Evolutionary conservation across 495 filamentous ascomycete species (phyloP), one percentile per base, ranked within the genome.

Genomic region (Evernia prunastri): DNA sequence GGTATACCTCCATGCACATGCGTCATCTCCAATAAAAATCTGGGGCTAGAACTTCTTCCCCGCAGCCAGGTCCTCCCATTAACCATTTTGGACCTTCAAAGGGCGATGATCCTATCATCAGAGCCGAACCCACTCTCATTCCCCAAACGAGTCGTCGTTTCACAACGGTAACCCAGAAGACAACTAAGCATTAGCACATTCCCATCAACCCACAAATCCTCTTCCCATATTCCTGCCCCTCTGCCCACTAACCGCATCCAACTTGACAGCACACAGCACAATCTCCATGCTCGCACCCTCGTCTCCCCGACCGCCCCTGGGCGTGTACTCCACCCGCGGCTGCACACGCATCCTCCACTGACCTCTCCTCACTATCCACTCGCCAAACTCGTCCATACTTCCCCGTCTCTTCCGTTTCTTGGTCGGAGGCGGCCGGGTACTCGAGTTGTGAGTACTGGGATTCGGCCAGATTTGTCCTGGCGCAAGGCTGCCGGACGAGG

Each of bases 271-370:
- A 17, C 87, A 79, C 37, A 97, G 74, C 56, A 92, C 80, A 13
- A 92, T 80, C 62, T 84, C 84, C 69, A 80, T 76, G 45, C 66
- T 77, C 73, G 60, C 67, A 39, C 70, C 72, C 12, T 68, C 68
- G 29, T 68, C 64, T 23, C 29, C 47, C 33, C 53, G 43, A 11
- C 59, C 43, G n/a, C 20, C 20, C n/a, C 64, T 61, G 11, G 60
- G 57, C 17, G 42, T 49, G 6, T 20, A 29, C n/a, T 64, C 67
- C n/a, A 35, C 40, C 43, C 65, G 59, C n/a, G 65, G 56, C 59
- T 89, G 86, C 29, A 96, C 85, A 23, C 84, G 78, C 61, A 96
- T 66, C 59, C 91, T 76, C 90, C 91, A 97, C 75, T 93, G 92
- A 1, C 88, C 91, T 23, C 78, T 87, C 56, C 80, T 84, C 17